Conservation (phyloP, 116 monocot species). For the Trichopus zeylanicus region DNA sequence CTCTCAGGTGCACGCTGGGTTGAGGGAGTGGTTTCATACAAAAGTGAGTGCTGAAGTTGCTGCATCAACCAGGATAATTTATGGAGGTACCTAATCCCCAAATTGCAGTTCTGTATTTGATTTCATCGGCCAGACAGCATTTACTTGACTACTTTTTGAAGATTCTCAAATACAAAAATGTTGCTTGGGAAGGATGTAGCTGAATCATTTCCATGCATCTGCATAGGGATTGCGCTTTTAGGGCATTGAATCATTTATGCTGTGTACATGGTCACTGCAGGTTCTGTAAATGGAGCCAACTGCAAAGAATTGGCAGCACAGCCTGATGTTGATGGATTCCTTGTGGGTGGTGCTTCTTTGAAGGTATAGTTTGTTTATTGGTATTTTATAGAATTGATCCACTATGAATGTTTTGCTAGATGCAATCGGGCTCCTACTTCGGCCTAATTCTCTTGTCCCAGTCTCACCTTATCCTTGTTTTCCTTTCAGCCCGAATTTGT, state of each 20-base stretch:
- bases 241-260: neutral
- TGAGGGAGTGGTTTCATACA: conserved; percentile 53
- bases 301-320: conserved; percentile 69
- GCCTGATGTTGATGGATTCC: conserved; percentile 88
- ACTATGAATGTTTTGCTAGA: no score
- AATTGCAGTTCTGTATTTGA: neutral
- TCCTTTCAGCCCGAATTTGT: conserved; percentile 68
- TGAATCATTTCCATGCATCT: no score
- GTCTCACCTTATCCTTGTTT: neutral
- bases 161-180: no score
- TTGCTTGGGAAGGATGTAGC: no score
- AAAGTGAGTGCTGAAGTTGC: conserved; percentile 64
- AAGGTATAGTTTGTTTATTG: conserved; percentile 36
- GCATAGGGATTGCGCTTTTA: neutral
- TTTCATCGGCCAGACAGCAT: no score
- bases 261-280: conserved; percentile 23
- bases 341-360: conserved; percentile 93
- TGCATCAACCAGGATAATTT: conserved; percentile 60
- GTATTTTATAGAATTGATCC: no score
- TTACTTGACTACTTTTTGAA: no score
- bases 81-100: conserved; percentile 53
- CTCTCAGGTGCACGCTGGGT: conserved; percentile 46
- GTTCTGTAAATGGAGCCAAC: conserved; percentile 82
- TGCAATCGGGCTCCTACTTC: no score
- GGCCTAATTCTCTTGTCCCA: neutral